Conservation (phyloP, 257 asterid species). For the Salvia hispanica region DNA sequence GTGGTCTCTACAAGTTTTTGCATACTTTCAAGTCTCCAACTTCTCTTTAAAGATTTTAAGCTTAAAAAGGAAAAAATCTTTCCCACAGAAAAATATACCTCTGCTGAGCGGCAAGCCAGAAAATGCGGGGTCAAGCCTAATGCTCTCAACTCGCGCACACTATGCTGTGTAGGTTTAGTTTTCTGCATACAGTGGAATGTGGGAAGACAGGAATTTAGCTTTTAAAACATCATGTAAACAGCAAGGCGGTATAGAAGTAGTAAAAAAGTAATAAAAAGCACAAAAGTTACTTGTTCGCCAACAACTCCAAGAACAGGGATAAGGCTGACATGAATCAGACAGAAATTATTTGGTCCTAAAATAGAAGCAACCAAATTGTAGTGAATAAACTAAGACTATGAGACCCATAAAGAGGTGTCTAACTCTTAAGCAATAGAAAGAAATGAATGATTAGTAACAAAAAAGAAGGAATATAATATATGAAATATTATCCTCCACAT, state of each 20-base stretch:
- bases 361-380: constrained; percentile 24
- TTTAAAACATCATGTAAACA: not conserved
- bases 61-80: not conserved
- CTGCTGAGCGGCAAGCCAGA: constrained; percentile 89
- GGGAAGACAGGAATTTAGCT: constrained; percentile 25
- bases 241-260: not conserved
- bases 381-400: constrained; percentile 1
- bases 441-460: not conserved
- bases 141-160: constrained; percentile 93
- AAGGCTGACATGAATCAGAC: constrained; percentile 97
- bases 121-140: constrained; percentile 91
- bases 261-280: constrained; percentile 25
- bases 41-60: constrained; percentile 8
- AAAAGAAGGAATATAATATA: constrained; percentile 14
- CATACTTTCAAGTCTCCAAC: constrained; percentile 1
- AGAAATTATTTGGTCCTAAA: constrained; percentile 83
- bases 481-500: constrained; percentile 9
- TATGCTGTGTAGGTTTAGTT: constrained; percentile 97
- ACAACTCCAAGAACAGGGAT: constrained; percentile 94
- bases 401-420: too few species aligned
- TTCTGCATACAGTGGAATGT: constrained; percentile 43
- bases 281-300: constrained; percentile 83
- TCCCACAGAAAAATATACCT: constrained; percentile 47
- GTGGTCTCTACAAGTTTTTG: not conserved
- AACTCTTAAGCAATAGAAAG: not conserved